phyloP scores from a whole-genome alignment of 2,329 filamentous ascomycete genomes.

The Apiospora aurea region DNA sequence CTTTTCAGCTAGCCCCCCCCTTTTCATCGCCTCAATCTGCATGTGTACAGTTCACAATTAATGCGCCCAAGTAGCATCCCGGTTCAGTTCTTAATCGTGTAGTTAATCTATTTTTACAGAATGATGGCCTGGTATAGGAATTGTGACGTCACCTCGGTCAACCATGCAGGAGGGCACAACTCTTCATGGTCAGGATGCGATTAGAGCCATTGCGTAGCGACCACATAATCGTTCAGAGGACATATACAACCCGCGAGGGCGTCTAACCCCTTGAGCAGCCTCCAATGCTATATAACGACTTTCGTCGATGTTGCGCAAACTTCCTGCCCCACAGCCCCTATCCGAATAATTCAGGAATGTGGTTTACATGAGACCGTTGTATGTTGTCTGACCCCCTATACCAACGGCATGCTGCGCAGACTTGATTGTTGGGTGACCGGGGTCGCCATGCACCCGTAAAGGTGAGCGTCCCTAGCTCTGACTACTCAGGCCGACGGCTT shows the following conservation, averaged over 20 bases:
- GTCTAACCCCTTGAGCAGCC: background rate
- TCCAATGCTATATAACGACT: background rate
- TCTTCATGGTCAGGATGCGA: background rate
- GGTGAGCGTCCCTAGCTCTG: background rate
- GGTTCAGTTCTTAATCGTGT: background rate
- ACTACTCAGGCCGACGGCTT: background rate
- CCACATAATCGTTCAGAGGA: background rate
- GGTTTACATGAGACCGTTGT: background rate
- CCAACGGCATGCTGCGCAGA: constrained; percentile 5
- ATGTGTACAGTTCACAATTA: background rate
- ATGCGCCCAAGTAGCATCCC: background rate
- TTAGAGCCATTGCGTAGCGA: background rate
- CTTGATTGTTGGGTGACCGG: background rate
- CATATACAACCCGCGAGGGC: background rate
- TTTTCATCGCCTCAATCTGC: background rate
- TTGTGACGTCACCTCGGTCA: background rate
- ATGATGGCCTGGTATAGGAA: background rate
- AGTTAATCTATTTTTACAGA: background rate
- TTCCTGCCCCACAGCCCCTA: background rate
- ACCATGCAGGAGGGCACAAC: background rate
- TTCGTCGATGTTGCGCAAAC: background rate
- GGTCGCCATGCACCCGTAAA: background rate
- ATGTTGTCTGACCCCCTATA: background rate
- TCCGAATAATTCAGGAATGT: background rate
- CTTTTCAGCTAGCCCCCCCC: background rate